Evolutionary conservation across 2,329 filamentous ascomycete species (phyloP).

Genomic region (Nothomitra cinnamomea): DNA sequence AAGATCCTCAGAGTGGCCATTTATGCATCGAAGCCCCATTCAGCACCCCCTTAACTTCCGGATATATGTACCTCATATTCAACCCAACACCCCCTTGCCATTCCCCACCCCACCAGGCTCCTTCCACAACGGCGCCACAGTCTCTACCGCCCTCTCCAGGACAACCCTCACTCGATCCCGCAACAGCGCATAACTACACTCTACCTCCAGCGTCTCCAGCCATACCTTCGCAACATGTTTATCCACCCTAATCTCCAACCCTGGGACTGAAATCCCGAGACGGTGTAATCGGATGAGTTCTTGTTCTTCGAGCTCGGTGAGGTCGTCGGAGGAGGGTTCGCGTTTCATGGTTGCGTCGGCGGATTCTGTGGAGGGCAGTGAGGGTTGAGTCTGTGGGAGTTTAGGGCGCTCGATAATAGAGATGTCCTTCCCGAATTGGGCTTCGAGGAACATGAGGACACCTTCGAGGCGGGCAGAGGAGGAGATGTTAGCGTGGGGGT

Average conservation of each 20-base stretch:
- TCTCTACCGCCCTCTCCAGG: constrained; percentile 77
- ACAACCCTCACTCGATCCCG: constrained; percentile 75
- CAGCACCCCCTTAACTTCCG: too few species aligned
- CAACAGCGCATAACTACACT: constrained; percentile 62
- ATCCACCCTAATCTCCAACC: constrained; percentile 72
- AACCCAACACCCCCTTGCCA: too few species aligned
- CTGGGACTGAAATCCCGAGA: constrained; percentile 79
- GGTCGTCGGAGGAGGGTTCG: constrained; percentile 9
- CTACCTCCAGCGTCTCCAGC: constrained; percentile 82
- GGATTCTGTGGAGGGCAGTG: constrained; percentile 10
- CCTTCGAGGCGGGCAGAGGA: constrained; percentile 65
- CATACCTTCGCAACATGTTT: constrained; percentile 77
- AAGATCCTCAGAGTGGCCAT: too few species aligned
- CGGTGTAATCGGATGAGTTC: constrained; percentile 68
- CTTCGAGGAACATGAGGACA: constrained; percentile 90
- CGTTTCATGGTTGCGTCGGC: constrained; percentile 6
- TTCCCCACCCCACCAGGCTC: not conserved
- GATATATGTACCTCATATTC: too few species aligned
- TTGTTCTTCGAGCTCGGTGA: constrained; percentile 11
- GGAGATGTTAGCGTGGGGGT: constrained; percentile 56
- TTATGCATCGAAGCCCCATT: too few species aligned
- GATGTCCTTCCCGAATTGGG: constrained; percentile 84
- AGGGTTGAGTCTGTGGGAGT: constrained; percentile 15
- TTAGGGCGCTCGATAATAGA: constrained; percentile 54
- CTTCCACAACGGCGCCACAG: constrained; percentile 53